phyloP scores from a whole-genome alignment of 352 stramenopile genomes.

The Pythium aristosporum region DNA sequence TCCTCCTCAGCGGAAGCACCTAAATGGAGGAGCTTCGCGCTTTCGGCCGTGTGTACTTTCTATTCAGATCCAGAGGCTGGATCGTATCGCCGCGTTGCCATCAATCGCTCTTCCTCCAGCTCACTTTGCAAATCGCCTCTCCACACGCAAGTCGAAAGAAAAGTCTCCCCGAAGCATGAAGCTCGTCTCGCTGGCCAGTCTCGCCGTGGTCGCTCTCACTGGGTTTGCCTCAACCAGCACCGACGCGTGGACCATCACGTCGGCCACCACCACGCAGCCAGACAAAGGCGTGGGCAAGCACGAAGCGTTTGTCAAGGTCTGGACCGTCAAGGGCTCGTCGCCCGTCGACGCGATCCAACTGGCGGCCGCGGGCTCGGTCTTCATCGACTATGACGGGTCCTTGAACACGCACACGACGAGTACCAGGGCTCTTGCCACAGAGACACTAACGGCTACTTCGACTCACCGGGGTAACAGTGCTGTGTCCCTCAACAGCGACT shows the following conservation, averaged over 20 bases:
- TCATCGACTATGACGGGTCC: conserved; percentile 21
- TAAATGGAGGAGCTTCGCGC: too few relatives aligned
- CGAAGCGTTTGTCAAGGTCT: conserved; percentile 22
- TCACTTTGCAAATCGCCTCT: conserved; percentile 22
- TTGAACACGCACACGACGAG: conserved; percentile 5
- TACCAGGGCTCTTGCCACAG: conserved; percentile 13
- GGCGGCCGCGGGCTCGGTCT: conserved; percentile 14
- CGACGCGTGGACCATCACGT: conserved; percentile 24
- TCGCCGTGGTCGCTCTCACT: background rate
- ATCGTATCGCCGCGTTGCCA: background rate
- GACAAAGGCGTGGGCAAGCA: conserved; percentile 11
- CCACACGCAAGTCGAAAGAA: background rate
- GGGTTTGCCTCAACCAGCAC: background rate
- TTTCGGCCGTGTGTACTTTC: too few relatives aligned
- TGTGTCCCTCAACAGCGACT: background rate
- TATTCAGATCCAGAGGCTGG: too few relatives aligned
- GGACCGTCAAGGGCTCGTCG: conserved; percentile 15
- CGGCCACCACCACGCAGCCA: conserved; percentile 7
- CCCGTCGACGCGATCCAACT: conserved; percentile 11
- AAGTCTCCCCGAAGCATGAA: conserved; percentile 16
- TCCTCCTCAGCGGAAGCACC: too few relatives aligned
- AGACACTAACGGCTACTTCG: background rate
- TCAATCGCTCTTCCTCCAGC: background rate
- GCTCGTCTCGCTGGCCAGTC: conserved; percentile 10
- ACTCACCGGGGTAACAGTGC: background rate